Evolutionary conservation across 495 filamentous ascomycete species (phyloP), one percentile per base, ranked within the genome.

Genomic region (Aspergillus egyptiacus): DNA sequence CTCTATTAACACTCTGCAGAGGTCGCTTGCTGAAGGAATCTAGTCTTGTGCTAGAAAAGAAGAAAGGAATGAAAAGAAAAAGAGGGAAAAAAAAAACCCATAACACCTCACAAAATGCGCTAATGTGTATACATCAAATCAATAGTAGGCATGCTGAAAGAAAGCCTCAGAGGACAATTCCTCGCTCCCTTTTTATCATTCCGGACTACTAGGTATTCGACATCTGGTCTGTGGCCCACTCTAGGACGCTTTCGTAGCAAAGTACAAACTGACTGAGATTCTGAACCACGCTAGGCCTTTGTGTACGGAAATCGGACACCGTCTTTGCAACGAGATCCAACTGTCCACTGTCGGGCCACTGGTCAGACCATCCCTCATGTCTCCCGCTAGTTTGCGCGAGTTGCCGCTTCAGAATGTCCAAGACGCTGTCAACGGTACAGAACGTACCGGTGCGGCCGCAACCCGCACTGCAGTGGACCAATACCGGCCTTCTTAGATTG

Each of bases 371-470:
- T 24, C 30, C 30, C 3, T 39, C 47, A 36, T 24, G 31, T 9
- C 32, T 38, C 6, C 14, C 28, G 14, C 19, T 10, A 18, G 25
- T 15, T 19, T 34, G 37, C 44, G 70, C 54, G 25, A 80, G 77
- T 60, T 95, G 89, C 25, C 84, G 80, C 69, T 91, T 93, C 31
- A 98, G 65, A 82, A 95, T 93, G 62, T 91, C 88, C 40, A 97
- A 79, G 10, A 96, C 94, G 41, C 83, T 90, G 61, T 97, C 93
- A 22, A 97, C 88, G 0, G 93, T 94, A 64, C 93, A 98, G 53
- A 98, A 98, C 0, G 94, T 88, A 3, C 93, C 93, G 0, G 93
- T 98, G 5, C 93, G 83, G 3, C 93, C 93, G 67, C 93, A 98
- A 0, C 93, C 93, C 2, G 93, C 93, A 47, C 86, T 91, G 70